These are phyloP conservation scores for Naganishia vaughanmartiniae DNA, from an alignment of 768 basidiomycete species.

Conservation along the genomic window DNA sequence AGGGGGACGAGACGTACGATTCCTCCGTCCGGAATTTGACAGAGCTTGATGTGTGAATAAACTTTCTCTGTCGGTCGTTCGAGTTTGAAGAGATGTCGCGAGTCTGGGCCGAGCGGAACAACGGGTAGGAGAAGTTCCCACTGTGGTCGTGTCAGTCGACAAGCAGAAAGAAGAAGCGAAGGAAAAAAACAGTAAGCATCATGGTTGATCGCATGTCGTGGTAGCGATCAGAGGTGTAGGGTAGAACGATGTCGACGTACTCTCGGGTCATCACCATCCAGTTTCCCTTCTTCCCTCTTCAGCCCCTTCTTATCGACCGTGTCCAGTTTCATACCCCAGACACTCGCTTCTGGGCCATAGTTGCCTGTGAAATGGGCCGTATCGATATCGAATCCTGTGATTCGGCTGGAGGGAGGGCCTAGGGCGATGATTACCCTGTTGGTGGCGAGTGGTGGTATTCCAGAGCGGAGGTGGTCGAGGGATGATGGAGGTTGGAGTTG, in stretches of 20 bases:
- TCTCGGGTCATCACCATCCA: slow-evolving; percentile 26
- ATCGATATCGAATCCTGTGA: slow-evolving; percentile 87
- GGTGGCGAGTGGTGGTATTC: too few species aligned
- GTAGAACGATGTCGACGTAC: slow-evolving; percentile 9
- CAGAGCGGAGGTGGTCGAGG: too few species aligned
- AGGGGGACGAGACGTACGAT: slow-evolving; percentile 63
- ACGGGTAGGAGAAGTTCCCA: slow-evolving; percentile 79
- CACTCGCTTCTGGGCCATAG: slow-evolving; percentile 67
- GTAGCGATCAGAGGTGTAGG: too few species aligned
- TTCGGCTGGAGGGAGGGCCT: slow-evolving; percentile 65
- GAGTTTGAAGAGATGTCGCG: slow-evolving; percentile 84
- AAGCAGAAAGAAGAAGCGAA: too few species aligned
- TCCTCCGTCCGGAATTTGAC: slow-evolving; percentile 96
- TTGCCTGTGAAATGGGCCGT: slow-evolving; percentile 90
- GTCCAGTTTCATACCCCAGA: slow-evolving; percentile 59
- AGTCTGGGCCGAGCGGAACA: slow-evolving; percentile 72
- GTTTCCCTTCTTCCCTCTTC: slow-evolving; percentile 19
- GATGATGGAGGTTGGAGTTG: too few species aligned
- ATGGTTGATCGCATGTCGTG: too few species aligned
- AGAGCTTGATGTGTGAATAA: slow-evolving; percentile 77
- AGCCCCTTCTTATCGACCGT: slow-evolving; percentile 20
- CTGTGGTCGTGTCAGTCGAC: neutral
- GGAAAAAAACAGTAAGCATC: neutral
- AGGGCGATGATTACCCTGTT: slow-evolving; percentile 83
- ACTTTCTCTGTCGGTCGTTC: slow-evolving; percentile 55